Evolutionary conservation across 75 land plant genomes (phyloP).

Genomic region (Cunninghamia lanceolata): DNA sequence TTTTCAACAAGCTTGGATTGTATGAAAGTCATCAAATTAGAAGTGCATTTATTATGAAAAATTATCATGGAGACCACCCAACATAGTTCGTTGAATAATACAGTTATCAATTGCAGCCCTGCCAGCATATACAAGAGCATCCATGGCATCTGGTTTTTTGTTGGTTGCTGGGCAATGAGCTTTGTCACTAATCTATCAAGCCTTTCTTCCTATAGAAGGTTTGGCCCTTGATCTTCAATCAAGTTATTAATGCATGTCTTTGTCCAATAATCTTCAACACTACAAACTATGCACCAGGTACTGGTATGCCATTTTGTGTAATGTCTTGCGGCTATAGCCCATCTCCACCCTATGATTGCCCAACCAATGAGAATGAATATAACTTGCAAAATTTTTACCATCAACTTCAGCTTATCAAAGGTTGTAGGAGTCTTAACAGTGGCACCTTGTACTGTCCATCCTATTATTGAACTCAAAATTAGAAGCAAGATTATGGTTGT

Average conservation of each 20-base stretch:
- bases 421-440: no score
- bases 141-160: neutral
- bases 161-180: neutral
- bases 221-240: no score
- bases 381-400: neutral
- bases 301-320: neutral
- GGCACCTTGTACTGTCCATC: no score
- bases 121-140: neutral
- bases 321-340: neutral
- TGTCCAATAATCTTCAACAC: neutral
- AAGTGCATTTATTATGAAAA: neutral
- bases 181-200: neutral
- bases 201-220: neutral
- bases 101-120: neutral
- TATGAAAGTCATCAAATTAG: neutral
- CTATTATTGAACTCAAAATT: no score
- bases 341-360: neutral
- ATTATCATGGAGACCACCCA: neutral
- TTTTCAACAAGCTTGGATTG: neutral
- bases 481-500: neutral
- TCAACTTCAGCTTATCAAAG: no score
- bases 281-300: neutral
- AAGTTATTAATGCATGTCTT: no score
- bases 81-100: neutral
- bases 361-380: neutral